These are phyloP conservation scores for Stylosanthes scabra DNA, from an alignment of 331 rosid genomes.

Conservation along the genomic window DNA sequence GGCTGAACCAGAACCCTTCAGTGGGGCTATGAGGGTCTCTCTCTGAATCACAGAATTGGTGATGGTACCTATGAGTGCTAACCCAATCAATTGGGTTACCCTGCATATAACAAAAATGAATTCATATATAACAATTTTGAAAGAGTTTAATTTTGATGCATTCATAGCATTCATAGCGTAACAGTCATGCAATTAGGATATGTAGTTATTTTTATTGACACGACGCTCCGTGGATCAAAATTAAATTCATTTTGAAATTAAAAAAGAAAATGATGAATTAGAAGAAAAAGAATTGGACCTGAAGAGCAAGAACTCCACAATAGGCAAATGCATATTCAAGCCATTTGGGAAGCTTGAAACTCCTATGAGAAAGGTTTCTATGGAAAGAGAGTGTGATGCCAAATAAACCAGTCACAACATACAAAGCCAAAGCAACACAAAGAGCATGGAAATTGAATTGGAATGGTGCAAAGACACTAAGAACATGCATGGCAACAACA, in stretches of 20 bases:
- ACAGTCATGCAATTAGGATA: too few species aligned
- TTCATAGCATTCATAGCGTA: too few species aligned
- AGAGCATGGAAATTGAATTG: constrained; percentile 63
- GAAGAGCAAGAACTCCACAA: constrained; percentile 73
- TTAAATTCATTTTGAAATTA: too few species aligned
- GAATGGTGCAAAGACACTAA: constrained; percentile 65
- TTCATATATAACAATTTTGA: too few species aligned
- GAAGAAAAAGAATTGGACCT: constrained; percentile 46
- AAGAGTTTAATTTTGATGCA: too few species aligned
- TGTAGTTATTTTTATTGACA: too few species aligned
- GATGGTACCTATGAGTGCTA: constrained; percentile 90
- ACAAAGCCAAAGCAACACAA: constrained; percentile 58
- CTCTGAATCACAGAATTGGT: constrained; percentile 86
- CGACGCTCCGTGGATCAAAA: too few species aligned
- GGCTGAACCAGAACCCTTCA: constrained; percentile 94
- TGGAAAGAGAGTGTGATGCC: constrained; percentile 71
- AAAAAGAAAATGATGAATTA: neutral
- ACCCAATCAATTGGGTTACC: constrained; percentile 96
- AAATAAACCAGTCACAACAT: constrained; percentile 62
- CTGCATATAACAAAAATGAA: constrained; percentile 15
- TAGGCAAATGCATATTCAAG: constrained; percentile 73
- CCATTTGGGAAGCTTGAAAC: constrained; percentile 76
- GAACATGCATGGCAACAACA: constrained; percentile 57
- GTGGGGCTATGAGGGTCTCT: constrained; percentile 92
- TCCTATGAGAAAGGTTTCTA: constrained; percentile 68